These are phyloP conservation scores for Antitrichia curtipendula DNA, from an alignment of 225 moss, liverwort and hornwort species.

Conservation along the genomic window DNA sequence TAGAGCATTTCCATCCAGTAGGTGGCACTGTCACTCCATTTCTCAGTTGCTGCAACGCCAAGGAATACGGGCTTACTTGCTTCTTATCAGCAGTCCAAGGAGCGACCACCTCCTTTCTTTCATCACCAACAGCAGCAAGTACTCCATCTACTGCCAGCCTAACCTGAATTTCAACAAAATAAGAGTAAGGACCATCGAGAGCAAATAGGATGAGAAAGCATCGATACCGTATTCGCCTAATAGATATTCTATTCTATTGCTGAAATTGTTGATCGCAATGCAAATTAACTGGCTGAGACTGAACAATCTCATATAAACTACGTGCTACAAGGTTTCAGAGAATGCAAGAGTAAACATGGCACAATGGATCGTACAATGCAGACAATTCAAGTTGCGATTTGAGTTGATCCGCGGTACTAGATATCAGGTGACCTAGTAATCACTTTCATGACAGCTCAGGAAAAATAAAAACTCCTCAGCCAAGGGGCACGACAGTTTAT, in stretches of 20 bases:
- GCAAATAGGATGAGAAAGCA: background rate
- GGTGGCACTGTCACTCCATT: conserved; percentile 79
- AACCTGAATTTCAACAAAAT: conserved; percentile 35
- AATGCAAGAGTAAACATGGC: background rate
- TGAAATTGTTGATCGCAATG: background rate
- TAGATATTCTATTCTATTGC: background rate
- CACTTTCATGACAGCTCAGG: background rate
- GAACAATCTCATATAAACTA: background rate
- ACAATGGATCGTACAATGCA: background rate
- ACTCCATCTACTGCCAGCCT: conserved; percentile 88
- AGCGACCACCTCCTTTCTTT: conserved; percentile 74
- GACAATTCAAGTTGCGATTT: background rate
- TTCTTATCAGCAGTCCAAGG: conserved; percentile 90
- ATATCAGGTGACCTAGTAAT: background rate
- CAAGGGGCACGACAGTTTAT: background rate
- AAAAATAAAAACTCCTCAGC: background rate
- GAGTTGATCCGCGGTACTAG: background rate
- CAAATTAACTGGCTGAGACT: background rate
- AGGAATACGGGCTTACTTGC: conserved; percentile 54
- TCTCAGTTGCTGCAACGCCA: conserved; percentile 62
- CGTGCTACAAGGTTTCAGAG: background rate
- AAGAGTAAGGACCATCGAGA: background rate
- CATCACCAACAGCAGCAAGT: conserved; percentile 84
- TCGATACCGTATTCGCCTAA: background rate
- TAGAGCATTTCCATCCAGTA: conserved; percentile 78